These are phyloP conservation scores for Petrea volubilis DNA, from an alignment of 257 asterid species.

Conservation along the genomic window DNA sequence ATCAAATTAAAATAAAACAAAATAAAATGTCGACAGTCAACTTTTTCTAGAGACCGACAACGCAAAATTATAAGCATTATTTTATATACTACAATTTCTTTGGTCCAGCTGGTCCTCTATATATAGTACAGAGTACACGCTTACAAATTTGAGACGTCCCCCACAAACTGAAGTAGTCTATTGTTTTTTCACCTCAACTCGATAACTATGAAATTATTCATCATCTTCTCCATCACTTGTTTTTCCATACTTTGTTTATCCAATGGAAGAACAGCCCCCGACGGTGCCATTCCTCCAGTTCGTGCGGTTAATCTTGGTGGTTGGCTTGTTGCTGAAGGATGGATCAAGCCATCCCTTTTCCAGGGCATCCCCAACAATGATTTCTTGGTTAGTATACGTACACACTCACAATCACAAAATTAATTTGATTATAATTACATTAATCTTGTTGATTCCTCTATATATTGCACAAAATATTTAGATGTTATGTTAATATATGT, in stretches of 20 bases:
- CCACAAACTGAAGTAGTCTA: too few species aligned
- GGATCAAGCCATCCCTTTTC: conserved; percentile 72
- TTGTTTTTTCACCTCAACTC: neutral
- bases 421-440: too few species aligned
- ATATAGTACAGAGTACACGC: too few species aligned
- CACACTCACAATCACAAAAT: too few species aligned
- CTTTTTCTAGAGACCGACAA: too few species aligned
- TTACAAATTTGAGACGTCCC: too few species aligned
- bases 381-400: conserved; percentile 38
- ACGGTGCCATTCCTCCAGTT: conserved; percentile 25
- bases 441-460: neutral
- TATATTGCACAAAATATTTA: neutral
- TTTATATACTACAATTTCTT: too few species aligned
- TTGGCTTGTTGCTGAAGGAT: conserved; percentile 69
- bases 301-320: conserved; percentile 78
- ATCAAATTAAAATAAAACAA: too few species aligned
- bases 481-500: neutral
- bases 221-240: conserved; percentile 27
- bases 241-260: conserved; percentile 21
- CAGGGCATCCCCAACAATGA: conserved; percentile 58
- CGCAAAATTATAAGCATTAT: too few species aligned
- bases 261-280: conserved; percentile 25
- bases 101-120: too few species aligned
- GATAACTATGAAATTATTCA: conserved; percentile 12
- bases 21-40: too few species aligned